Conservation (phyloP, 2,329 filamentous ascomycete genomes). For the Alternaria sp. region DNA sequence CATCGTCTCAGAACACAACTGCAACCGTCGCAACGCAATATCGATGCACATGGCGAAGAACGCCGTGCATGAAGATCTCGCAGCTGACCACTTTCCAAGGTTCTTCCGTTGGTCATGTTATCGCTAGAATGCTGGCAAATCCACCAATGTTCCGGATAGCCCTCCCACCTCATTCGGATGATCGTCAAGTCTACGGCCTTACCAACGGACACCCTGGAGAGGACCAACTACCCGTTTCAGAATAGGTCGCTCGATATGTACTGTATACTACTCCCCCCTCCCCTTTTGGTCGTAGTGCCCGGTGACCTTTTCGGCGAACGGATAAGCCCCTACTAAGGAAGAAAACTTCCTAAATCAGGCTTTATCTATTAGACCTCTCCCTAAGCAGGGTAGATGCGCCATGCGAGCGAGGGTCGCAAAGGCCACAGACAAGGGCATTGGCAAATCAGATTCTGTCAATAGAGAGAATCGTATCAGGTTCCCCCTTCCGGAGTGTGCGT, state of each 20-base stretch:
- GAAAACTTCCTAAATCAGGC: too few relatives aligned
- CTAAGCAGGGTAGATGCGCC: too few relatives aligned
- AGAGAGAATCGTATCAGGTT: too few relatives aligned
- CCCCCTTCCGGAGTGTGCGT: too few relatives aligned
- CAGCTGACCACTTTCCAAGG: slow-evolving; percentile 2
- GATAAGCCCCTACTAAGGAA: too few relatives aligned
- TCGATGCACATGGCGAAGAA: not conserved
- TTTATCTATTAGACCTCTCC: too few relatives aligned
- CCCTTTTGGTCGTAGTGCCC: too few relatives aligned
- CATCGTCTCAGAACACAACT: slow-evolving; percentile 16
- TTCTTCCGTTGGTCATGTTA: slow-evolving; percentile 21
- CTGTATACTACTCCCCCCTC: too few relatives aligned
- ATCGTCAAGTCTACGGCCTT: slow-evolving; percentile 7
- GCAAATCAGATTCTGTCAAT: too few relatives aligned
- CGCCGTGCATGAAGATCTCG: not conserved
- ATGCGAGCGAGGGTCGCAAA: too few relatives aligned
- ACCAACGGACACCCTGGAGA: slow-evolving; percentile 9
- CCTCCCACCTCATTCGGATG: not conserved
- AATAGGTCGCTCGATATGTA: slow-evolving; percentile 12
- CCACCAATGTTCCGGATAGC: slow-evolving; percentile 27
- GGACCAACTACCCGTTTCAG: slow-evolving; percentile 12
- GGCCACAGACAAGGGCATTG: too few relatives aligned
- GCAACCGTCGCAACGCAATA: slow-evolving; percentile 8
- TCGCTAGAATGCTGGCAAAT: slow-evolving; percentile 9
- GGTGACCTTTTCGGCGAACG: too few relatives aligned